phyloP scores from a whole-genome alignment of 1,284 basidiomycete species.

The Ceratobasidium sp. region DNA sequence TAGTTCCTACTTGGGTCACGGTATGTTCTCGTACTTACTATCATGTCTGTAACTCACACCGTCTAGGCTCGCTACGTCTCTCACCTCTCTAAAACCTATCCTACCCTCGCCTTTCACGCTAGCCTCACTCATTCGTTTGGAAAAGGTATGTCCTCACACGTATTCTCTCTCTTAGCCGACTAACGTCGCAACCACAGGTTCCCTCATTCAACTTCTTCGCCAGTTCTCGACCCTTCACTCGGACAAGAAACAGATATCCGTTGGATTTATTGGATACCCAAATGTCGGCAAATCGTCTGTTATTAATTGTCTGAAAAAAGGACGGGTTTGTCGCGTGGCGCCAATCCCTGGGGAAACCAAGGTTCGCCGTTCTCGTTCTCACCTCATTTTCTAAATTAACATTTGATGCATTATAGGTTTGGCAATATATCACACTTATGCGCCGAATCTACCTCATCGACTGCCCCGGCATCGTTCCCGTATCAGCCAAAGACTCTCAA shows the following conservation, averaged over 20 bases:
- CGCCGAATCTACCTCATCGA: slow-evolving; percentile 98
- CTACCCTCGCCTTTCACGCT: slow-evolving; percentile 98
- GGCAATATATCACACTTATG: slow-evolving; percentile 99
- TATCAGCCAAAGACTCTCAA: slow-evolving; percentile 87
- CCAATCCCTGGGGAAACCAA: slow-evolving; percentile 99
- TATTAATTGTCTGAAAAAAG: slow-evolving; percentile 98
- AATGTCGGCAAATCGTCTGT: slow-evolving; percentile 98
- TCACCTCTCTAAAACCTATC: slow-evolving; percentile 93
- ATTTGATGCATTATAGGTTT: slow-evolving; percentile 70
- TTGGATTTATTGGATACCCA: slow-evolving; percentile 98
- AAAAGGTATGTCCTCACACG: not conserved
- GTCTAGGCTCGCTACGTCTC: slow-evolving; percentile 94
- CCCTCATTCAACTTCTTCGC: slow-evolving; percentile 92
- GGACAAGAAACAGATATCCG: slow-evolving; percentile 99
- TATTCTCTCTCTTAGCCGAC: not conserved
- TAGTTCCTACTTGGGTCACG: slow-evolving; percentile 99
- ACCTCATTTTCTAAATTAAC: slow-evolving; percentile 23
- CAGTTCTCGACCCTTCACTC: slow-evolving; percentile 98
- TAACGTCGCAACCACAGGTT: slow-evolving; percentile 82
- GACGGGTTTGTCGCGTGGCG: slow-evolving; percentile 97
- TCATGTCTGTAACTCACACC: slow-evolving; percentile 15
- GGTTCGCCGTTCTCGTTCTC: slow-evolving; percentile 58
- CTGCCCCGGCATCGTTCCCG: slow-evolving; percentile 97
- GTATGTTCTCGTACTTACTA: slow-evolving; percentile 67
- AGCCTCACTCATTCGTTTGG: slow-evolving; percentile 97